Percentiles rank a stretch among this genome's conserved stretches.
These are phyloP conservation scores for Colletotrichum navitas DNA, from an alignment of 2,329 filamentous ascomycete species.

Conservation along the genomic window DNA sequence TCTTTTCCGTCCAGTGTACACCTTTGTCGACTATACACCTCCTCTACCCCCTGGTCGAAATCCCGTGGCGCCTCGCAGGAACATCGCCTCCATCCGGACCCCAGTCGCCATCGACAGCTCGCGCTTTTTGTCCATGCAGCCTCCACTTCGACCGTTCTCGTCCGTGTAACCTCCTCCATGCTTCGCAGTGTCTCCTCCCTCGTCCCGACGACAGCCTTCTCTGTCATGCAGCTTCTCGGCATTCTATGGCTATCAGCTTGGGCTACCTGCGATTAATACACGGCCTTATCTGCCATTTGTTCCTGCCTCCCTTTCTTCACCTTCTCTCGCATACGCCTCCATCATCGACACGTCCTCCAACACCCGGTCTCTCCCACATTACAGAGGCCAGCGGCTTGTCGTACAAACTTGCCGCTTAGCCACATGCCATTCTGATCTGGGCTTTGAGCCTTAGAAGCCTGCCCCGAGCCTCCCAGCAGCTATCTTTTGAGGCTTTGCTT, in stretches of 20 bases:
- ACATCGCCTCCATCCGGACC: neutral
- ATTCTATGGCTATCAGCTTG: slow-evolving; percentile 28
- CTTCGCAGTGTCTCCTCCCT: slow-evolving; percentile 17
- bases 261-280: slow-evolving; percentile 38
- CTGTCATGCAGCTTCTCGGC: slow-evolving; percentile 33
- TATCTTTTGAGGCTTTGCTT: neutral
- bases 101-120: neutral
- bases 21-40: neutral
- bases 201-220: neutral
- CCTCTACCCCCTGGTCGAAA: neutral
- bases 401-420: slow-evolving; percentile 19
- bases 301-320: neutral
- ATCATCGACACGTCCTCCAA: neutral
- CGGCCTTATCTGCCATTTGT: slow-evolving; percentile 16
- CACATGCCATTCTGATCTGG: slow-evolving; percentile 15
- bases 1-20: neutral
- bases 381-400: slow-evolving; percentile 33
- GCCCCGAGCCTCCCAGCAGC: neutral
- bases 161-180: slow-evolving; percentile 19
- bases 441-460: slow-evolving; percentile 16
- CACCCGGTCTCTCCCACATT: no score
- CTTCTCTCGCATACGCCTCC: neutral
- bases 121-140: slow-evolving; percentile 18
- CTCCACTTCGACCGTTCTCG: slow-evolving; percentile 29
- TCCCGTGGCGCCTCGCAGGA: neutral